Base-by-base conservation (phyloP, 1,139 yeast species). In the Yueomyces sp. region DNA sequence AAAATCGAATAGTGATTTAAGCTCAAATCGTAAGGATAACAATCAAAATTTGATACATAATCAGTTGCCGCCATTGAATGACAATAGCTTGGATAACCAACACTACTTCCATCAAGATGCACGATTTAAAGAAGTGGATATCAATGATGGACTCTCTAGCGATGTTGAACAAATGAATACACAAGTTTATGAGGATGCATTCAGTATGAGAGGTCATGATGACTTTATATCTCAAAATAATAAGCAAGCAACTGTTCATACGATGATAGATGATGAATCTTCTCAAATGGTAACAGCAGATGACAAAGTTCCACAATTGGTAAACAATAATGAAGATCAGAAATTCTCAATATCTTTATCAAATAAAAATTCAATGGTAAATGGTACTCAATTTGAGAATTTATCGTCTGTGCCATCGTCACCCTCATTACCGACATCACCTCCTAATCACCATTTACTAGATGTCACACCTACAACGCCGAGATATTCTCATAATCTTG, bases 101-200 rank as follows among this genome's bases (percentile, higher is more conserved):
- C 30, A 28, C 3, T 35, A 31, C 29, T 30, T 37, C 11, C 12
- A 25, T 7, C 38, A 42, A n/a, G 40, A 42, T 12, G 38, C 50
- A 19, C 51, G 54, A 39, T 59, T 55, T 39, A 57, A 57, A 44
- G 64, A 59, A 37, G 42, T 60, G 12, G 64, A 63, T 41, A 55
- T 62, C n/a, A 64, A 64, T 38, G 69, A 65, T 49, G 70, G 68
- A 1, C 47, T 65, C 12, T 64, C 68, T 0, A 64, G 68, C 47
- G 69, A 65, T 41, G 53, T 62, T 27, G 70, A 66, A 40, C 62
- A 57, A 9, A 48, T 46, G 5, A 42, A 39, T 12, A 39, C 43
- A 12, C 39, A 43, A n/a, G 47, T 42, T 34, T 42, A 42, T 29
- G 43, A 42, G 34, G 39, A 41, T n/a, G 19, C 35, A 33, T 33